Percentiles rank a stretch among this genome's conserved stretches.
These are phyloP conservation scores for Apostasia ramifera DNA, from an alignment of 106 monocot genomes.

Conservation along the genomic window DNA sequence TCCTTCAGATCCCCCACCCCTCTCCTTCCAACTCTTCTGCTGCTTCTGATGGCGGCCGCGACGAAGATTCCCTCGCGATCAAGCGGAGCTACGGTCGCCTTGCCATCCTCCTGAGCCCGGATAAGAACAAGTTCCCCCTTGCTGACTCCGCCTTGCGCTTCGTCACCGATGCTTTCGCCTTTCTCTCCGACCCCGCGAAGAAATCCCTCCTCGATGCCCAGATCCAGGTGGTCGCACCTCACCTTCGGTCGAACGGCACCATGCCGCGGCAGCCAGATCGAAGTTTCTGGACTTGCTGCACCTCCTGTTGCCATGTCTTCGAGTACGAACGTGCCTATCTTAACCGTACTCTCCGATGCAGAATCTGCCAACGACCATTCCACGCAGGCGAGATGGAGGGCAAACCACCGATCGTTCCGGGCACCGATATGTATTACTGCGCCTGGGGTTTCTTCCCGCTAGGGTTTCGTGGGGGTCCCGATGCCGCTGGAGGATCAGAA, in stretches of 20 bases:
- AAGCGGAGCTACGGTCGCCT: conserved; percentile 24
- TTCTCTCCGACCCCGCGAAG: conserved; percentile 51
- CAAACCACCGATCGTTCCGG: conserved; percentile 23
- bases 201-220: conserved; percentile 39
- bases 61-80: neutral
- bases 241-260: neutral
- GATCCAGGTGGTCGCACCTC: conserved; percentile 4
- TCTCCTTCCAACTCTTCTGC: neutral
- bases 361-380: conserved; percentile 30
- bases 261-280: neutral
- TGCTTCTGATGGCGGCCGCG: conserved; percentile 2
- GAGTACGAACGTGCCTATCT: conserved; percentile 33
- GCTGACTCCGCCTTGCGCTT: conserved; percentile 35
- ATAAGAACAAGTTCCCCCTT: conserved; percentile 15
- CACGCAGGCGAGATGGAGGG: conserved; percentile 24
- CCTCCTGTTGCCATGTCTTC: conserved; percentile 38
- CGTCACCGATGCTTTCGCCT: conserved; percentile 34
- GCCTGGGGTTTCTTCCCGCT: conserved; percentile 30
- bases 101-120: conserved; percentile 42
- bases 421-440: conserved; percentile 25
- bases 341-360: conserved; percentile 30
- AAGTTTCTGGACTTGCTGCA: conserved; percentile 57
- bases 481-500: conserved; percentile 1
- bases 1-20: conserved; percentile 17
- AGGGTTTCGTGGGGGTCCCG: conserved; percentile 28